Conservation (phyloP, 768 basidiomycete species). For the Pleurotus cornucopiae region DNA sequence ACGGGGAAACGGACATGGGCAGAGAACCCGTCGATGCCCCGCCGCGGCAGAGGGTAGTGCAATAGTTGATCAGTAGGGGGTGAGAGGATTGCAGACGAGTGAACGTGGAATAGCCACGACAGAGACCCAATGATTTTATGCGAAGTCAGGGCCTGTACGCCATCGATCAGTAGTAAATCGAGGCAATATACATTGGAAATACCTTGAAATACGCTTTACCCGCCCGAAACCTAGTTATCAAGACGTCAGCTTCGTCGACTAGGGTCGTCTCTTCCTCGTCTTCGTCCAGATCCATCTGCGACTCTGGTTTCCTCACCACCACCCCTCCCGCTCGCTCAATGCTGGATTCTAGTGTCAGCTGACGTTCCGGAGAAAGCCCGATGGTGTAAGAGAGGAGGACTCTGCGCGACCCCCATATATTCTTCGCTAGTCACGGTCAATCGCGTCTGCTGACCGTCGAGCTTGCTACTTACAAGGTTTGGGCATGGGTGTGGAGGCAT, state of each 20-base stretch:
- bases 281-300: slow-evolving; percentile 20
- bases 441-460: not conserved
- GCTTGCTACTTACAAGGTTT: not conserved
- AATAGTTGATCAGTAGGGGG: slow-evolving; percentile 72
- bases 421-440: slow-evolving; percentile 17
- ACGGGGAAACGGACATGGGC: slow-evolving; percentile 45
- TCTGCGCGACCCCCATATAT: slow-evolving; percentile 56
- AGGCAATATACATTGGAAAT: slow-evolving; percentile 13
- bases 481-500: not conserved
- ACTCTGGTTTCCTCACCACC: slow-evolving; percentile 25
- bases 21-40: slow-evolving; percentile 53
- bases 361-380: slow-evolving; percentile 43
- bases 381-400: slow-evolving; percentile 63
- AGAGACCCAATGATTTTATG: slow-evolving; percentile 72
- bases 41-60: slow-evolving; percentile 78
- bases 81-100: slow-evolving; percentile 54
- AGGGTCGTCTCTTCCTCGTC: slow-evolving; percentile 34
- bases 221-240: slow-evolving; percentile 65
- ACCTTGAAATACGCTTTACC: slow-evolving; percentile 73
- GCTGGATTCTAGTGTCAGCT: slow-evolving; percentile 52
- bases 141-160: slow-evolving; percentile 50
- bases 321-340: slow-evolving; percentile 61
- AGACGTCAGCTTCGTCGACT: slow-evolving; percentile 59
- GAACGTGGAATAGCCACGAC: slow-evolving; percentile 79
- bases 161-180: not conserved